A percentile compares a stretch with the other conserved stretches of the same genome.
phyloP scores from a whole-genome alignment of 331 rosid genomes.

The Acacia pycnantha region DNA sequence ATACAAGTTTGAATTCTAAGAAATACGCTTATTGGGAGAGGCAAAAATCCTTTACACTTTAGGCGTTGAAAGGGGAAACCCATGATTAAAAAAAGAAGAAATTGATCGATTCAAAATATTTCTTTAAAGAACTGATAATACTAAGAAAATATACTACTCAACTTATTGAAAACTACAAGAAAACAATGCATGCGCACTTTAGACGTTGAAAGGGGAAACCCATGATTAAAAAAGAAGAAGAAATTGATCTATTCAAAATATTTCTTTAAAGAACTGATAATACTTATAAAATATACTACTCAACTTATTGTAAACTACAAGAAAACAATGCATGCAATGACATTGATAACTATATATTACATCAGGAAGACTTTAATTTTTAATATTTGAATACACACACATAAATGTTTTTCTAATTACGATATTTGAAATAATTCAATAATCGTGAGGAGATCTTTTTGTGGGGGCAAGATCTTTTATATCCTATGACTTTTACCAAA shows the following conservation, averaged over 20 bases:
- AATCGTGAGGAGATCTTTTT: conserved; percentile 37
- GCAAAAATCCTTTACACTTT: too few species aligned
- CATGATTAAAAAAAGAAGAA: too few species aligned
- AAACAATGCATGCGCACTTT: not conserved
- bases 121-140: not conserved
- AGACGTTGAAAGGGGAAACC: too few species aligned
- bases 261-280: not conserved
- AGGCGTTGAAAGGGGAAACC: too few species aligned
- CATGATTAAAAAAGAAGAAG: too few species aligned
- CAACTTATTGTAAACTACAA: not conserved
- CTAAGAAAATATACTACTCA: not conserved
- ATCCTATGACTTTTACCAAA: conserved; percentile 32
- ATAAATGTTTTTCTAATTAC: not conserved
- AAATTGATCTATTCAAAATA: not conserved
- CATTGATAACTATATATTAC: not conserved
- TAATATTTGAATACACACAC: not conserved
- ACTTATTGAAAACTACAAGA: not conserved
- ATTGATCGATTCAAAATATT: not conserved
- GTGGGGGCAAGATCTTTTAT: conserved; percentile 41
- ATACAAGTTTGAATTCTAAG: too few species aligned
- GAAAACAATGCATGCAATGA: not conserved
- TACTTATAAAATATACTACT: not conserved
- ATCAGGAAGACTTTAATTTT: not conserved
- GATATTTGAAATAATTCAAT: not conserved
- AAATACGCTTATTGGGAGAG: too few species aligned